Conservation (phyloP, 352 stramenopile species). For the Globisporangium yorkense region DNA sequence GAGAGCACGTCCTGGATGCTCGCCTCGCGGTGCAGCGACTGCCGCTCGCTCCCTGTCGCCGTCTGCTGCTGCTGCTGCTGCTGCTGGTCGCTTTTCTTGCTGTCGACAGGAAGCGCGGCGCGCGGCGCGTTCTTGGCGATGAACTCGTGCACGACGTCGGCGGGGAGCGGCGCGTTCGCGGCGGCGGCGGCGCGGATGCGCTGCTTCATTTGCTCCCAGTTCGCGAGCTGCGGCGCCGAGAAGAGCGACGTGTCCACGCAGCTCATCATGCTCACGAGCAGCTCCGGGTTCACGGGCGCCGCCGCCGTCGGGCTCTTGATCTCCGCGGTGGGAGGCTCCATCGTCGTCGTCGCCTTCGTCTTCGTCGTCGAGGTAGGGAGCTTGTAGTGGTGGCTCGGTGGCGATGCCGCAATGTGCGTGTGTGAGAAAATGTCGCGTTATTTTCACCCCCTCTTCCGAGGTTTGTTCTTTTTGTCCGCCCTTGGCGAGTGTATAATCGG, state of each 20-base stretch:
- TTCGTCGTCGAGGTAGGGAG: no score
- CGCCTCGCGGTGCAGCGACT: conserved; percentile 58
- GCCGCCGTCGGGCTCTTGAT: background rate
- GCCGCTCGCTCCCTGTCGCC: conserved; percentile 32
- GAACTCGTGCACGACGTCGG: conserved; percentile 23
- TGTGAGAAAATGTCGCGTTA: background rate
- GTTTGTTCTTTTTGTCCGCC: background rate
- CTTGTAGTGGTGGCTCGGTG: background rate
- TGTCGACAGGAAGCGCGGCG: conserved; percentile 5
- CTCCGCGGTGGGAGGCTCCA: background rate
- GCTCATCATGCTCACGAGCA: conserved; percentile 84
- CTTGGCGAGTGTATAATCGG: background rate
- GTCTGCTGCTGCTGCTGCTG: conserved; percentile 5
- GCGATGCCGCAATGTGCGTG: background rate
- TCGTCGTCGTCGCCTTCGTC: no score
- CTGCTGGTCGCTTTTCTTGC: background rate
- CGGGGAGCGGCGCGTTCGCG: conserved; percentile 28
- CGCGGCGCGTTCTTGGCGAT: conserved; percentile 38
- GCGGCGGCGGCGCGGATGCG: conserved; percentile 48
- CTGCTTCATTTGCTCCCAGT: conserved; percentile 78
- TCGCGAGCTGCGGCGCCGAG: conserved; percentile 58
- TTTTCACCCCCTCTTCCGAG: background rate
- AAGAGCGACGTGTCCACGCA: conserved; percentile 83
- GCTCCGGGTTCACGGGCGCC: conserved; percentile 46
- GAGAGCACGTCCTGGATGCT: conserved; percentile 76